phyloP scores from a whole-genome alignment of 2,329 filamentous ascomycete genomes.

The Teratosphaeriaceae sp. region DNA sequence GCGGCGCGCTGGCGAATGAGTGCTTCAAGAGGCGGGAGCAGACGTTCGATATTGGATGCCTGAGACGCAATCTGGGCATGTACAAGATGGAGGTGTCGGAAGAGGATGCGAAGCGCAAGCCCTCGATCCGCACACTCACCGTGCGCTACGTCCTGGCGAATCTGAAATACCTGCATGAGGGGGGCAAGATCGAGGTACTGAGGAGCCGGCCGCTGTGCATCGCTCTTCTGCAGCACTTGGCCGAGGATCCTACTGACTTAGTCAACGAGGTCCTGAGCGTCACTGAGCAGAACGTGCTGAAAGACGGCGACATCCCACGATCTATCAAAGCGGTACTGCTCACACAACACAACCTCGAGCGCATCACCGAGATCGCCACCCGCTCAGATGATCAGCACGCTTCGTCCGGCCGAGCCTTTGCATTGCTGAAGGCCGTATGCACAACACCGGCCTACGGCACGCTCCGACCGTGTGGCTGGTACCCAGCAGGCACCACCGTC shows the following conservation, averaged over 20 bases:
- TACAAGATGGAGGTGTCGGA: conserved; percentile 44
- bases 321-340: conserved; percentile 53
- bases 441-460: conserved; percentile 68
- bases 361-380: conserved; percentile 53
- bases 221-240: conserved; percentile 68
- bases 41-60: conserved; percentile 62
- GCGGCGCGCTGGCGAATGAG: conserved; percentile 68
- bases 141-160: conserved; percentile 74
- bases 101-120: conserved; percentile 58
- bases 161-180: conserved; percentile 68
- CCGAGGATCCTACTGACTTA: conserved; percentile 68
- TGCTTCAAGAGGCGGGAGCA: conserved; percentile 72
- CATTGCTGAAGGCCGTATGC: conserved; percentile 68
- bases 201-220: conserved; percentile 64
- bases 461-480: conserved; percentile 73
- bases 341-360: conserved; percentile 35
- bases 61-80: conserved; percentile 76
- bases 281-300: conserved; percentile 63
- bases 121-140: conserved; percentile 76
- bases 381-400: conserved; percentile 41
- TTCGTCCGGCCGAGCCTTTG: conserved; percentile 64
- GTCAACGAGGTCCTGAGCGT: conserved; percentile 67
- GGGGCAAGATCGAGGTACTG: conserved; percentile 75
- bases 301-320: conserved; percentile 66
- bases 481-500: conserved; percentile 57